Evolutionary conservation across 331 rosid species (phyloP), one percentile per base, ranked within the genome.

Genomic region (Acacia concinna): DNA sequence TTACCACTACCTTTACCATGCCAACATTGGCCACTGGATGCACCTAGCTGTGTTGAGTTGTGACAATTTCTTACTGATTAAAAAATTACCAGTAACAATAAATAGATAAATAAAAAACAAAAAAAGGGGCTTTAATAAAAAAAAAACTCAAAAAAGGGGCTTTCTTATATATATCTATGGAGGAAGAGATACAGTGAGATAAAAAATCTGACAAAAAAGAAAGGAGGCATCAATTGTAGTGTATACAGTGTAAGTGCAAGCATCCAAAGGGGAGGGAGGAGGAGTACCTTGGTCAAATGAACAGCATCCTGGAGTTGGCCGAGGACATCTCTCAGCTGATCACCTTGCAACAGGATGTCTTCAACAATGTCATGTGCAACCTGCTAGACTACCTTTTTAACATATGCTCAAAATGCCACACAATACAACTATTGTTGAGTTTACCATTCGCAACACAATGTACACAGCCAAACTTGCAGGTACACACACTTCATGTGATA

Each of bases 281-380:
- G 65, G 76, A 35, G 70, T 51, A 86, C 99, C 94, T 95, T 95
- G 41, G 97, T 92, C 92, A 95, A 75, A 84, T 88, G 85, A 73
- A 92, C 96, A 17, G 99, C 99, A 87, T 95, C 98, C 80, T 95
- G 93, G 79, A 95, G 97, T 84, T 93, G 94, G 83, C 87, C 84
- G 68, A 93, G 89, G 49, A 89, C 86, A 79, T 95, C 96, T 81
- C 87, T 90, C 70, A 93, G 73, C 41, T 67, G 90, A 78, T 91
- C 88, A 51, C 98, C 96, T 90, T 91, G 99, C 51, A 86, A 88
- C 82, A 89, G 83, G 84, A 95, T 90, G 88, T 91, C 98, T 83
- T 95, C 93, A 82, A 82, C 84, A 84, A 95, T 88, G 82, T 95
- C 99, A 76, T 83, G 81, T 30, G 99, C 88, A 85, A 91, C 85